phyloP scores from a whole-genome alignment of 768 basidiomycete genomes.

The Chlorophyllum brunneum region DNA sequence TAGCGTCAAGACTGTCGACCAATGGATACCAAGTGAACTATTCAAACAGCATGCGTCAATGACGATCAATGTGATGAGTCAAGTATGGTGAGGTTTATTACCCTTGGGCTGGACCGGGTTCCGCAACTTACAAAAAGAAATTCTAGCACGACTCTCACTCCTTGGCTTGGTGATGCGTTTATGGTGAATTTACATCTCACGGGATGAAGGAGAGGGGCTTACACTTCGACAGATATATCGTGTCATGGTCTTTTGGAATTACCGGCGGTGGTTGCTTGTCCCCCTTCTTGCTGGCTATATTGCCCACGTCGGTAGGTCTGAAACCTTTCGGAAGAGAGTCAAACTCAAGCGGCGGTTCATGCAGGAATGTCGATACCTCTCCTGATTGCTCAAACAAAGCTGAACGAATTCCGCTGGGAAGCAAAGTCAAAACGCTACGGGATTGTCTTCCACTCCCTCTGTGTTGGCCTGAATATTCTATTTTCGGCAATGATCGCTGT shows the following conservation, averaged over 20 bases:
- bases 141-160: constrained; percentile 25
- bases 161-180: constrained; percentile 33
- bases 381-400: constrained; percentile 23
- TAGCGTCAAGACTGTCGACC: neutral
- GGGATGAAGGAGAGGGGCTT: neutral
- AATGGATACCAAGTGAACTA: constrained; percentile 18
- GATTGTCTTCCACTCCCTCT: constrained; percentile 25
- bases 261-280: constrained; percentile 23
- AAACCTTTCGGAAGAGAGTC: neutral
- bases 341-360: neutral
- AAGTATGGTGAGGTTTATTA: constrained; percentile 24
- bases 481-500: constrained; percentile 25
- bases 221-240: constrained; percentile 27
- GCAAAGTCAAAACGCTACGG: constrained; percentile 16
- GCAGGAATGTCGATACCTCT: constrained; percentile 32
- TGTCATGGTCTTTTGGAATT: constrained; percentile 31
- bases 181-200: constrained; percentile 22
- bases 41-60: constrained; percentile 15
- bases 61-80: constrained; percentile 27
- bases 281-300: constrained; percentile 28
- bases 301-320: constrained; percentile 27
- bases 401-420: constrained; percentile 14
- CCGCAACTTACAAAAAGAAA: neutral
- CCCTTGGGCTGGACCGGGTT: neutral
- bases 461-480: constrained; percentile 28